Conservation (phyloP, 208 protist genomes). For the Phytomonas francai region DNA sequence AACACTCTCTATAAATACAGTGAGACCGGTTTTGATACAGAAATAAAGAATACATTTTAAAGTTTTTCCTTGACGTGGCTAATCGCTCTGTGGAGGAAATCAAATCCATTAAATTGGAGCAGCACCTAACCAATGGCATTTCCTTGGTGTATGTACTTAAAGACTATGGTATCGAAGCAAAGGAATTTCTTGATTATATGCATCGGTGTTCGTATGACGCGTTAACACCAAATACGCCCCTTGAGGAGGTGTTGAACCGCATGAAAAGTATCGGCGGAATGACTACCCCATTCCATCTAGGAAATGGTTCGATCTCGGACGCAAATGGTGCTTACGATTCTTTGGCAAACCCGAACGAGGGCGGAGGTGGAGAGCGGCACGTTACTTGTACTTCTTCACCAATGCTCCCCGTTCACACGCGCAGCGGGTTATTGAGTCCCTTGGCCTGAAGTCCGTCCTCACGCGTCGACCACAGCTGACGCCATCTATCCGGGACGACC, state of each 20-base stretch:
- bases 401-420: slow-evolving; percentile 59
- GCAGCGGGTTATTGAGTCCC: slow-evolving; percentile 24
- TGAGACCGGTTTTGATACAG: slow-evolving; percentile 31
- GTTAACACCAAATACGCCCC: slow-evolving; percentile 24
- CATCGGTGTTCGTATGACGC: slow-evolving; percentile 55
- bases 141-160: slow-evolving; percentile 47
- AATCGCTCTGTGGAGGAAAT: slow-evolving; percentile 28
- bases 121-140: slow-evolving; percentile 55
- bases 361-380: not conserved
- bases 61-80: slow-evolving; percentile 26
- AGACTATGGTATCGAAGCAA: slow-evolving; percentile 43
- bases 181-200: slow-evolving; percentile 58
- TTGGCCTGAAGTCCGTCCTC: slow-evolving; percentile 48
- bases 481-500: slow-evolving; percentile 21
- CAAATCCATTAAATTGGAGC: slow-evolving; percentile 17
- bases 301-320: not conserved
- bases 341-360: not conserved
- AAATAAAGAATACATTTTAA: slow-evolving; percentile 52
- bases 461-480: slow-evolving; percentile 15
- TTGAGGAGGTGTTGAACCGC: slow-evolving; percentile 44
- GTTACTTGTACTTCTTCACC: slow-evolving; percentile 70
- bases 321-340: too few species aligned
- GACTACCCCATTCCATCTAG: not conserved
- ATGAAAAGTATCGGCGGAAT: slow-evolving; percentile 8
- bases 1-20: slow-evolving; percentile 68